phyloP scores from a whole-genome alignment of 768 basidiomycete genomes.

The Thelephora ganbajun region DNA sequence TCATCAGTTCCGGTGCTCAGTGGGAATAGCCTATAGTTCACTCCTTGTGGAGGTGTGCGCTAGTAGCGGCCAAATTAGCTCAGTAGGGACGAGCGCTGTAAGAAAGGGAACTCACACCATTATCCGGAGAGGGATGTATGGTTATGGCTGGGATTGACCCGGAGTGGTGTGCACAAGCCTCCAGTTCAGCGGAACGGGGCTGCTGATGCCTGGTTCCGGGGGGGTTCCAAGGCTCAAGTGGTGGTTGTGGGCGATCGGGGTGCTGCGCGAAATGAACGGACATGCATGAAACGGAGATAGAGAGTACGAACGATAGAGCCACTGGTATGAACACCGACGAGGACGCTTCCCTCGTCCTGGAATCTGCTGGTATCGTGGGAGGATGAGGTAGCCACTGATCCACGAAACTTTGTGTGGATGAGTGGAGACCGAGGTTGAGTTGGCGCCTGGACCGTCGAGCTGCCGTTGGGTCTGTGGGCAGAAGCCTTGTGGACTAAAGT shows the following conservation, averaged over 20 bases:
- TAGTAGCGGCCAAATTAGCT: constrained; percentile 1
- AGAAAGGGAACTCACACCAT: background rate
- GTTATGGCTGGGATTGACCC: constrained; percentile 7
- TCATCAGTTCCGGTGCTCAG: background rate
- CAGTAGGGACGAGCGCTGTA: background rate
- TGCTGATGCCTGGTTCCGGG: background rate
- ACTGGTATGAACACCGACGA: constrained; percentile 1
- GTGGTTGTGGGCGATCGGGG: constrained; percentile 21
- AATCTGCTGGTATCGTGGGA: constrained; percentile 10
- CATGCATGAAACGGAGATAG: constrained; percentile 15
- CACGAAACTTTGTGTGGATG: constrained; percentile 33
- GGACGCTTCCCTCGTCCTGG: constrained; percentile 5
- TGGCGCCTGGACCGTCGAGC: constrained; percentile 1
- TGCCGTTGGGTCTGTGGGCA: constrained; percentile 19
- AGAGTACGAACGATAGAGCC: constrained; percentile 18
- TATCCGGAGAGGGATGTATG: constrained; percentile 3
- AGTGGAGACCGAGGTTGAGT: constrained; percentile 29
- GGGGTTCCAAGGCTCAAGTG: constrained; percentile 22
- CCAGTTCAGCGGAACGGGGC: no score
- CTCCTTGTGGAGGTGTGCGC: constrained; percentile 2
- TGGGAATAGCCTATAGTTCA: background rate
- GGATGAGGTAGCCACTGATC: constrained; percentile 23
- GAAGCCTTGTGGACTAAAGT: constrained; percentile 43
- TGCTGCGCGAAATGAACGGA: background rate
- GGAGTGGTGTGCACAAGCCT: constrained; percentile 4